phyloP scores from a whole-genome alignment of 2,329 filamentous ascomycete species.

The Talaromyces albobiverticillius region DNA sequence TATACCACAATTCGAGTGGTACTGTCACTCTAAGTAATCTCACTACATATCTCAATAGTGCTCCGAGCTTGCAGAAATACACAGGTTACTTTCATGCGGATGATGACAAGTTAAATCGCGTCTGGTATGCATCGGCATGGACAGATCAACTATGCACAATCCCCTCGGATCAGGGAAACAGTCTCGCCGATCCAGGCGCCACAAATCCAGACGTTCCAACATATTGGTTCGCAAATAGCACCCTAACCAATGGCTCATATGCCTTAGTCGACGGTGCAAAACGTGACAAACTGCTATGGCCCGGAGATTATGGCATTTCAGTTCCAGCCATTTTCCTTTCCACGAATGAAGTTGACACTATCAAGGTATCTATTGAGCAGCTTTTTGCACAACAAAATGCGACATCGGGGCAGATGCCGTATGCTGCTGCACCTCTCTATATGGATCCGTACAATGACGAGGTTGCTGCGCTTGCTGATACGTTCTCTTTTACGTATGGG shows the following conservation, averaged over 20 bases:
- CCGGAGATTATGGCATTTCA: constrained; percentile 60
- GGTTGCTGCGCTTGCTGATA: constrained; percentile 24
- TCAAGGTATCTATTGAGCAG: constrained; percentile 50
- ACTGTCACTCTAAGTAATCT: constrained; percentile 35
- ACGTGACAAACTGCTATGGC: constrained; percentile 52
- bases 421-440: constrained; percentile 45
- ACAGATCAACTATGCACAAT: constrained; percentile 40
- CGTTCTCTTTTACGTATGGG: constrained; percentile 52
- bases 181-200: neutral
- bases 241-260: constrained; percentile 25
- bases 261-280: constrained; percentile 41
- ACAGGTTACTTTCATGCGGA: constrained; percentile 52
- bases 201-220: neutral
- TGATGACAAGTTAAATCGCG: constrained; percentile 50
- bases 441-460: constrained; percentile 23
- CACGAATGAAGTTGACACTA: constrained; percentile 52
- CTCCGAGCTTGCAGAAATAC: constrained; percentile 34
- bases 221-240: constrained; percentile 2
- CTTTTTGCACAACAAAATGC: constrained; percentile 45
- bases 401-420: constrained; percentile 47
- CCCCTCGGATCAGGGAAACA: constrained; percentile 23
- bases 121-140: constrained; percentile 57
- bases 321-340: constrained; percentile 54
- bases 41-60: constrained; percentile 44
- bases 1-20: constrained; percentile 44